phyloP scores from a whole-genome alignment of 805 yeast genomes.

The Candida railenensis region DNA sequence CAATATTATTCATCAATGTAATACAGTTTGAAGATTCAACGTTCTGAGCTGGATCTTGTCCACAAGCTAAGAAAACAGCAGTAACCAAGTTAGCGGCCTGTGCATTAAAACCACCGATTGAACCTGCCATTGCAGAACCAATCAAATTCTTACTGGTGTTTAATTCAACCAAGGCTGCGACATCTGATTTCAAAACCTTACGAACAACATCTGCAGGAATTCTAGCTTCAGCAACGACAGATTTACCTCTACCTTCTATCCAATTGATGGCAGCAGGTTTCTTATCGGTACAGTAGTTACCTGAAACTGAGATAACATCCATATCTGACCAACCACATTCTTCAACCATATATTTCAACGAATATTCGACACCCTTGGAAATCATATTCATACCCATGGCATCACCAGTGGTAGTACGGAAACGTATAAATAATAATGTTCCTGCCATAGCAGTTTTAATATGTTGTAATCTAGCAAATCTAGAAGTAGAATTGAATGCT shows the following conservation, averaged over 20 bases:
- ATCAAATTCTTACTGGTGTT: constrained; percentile 86
- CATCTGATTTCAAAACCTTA: constrained; percentile 86
- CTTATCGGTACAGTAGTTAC: constrained; percentile 97
- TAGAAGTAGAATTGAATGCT: constrained; percentile 93
- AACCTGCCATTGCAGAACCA: constrained; percentile 98
- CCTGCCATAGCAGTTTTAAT: constrained; percentile 95
- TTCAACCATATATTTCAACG: constrained; percentile 80
- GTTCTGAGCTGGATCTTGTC: constrained; percentile 99
- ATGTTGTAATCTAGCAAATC: constrained; percentile 93
- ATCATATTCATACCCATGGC: constrained; percentile 99
- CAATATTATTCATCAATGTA: constrained; percentile 76
- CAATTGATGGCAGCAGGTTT: constrained; percentile 98
- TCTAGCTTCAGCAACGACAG: constrained; percentile 94
- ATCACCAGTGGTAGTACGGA: constrained; percentile 98
- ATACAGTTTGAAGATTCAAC: constrained; percentile 98
- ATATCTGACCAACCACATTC: constrained; percentile 93
- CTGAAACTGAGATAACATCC: constrained; percentile 89
- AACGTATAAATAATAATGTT: constrained; percentile 79
- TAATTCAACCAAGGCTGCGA: constrained; percentile 86
- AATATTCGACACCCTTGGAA: constrained; percentile 92
- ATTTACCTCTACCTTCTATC: constrained; percentile 99
- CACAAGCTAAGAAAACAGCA: constrained; percentile 90
- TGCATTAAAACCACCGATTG: constrained; percentile 97
- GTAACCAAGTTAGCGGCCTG: constrained; percentile 97
- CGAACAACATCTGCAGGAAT: constrained; percentile 80